Base-by-base conservation (phyloP, 2,329 filamentous ascomycete genomes). In the Fusarium subglutinans region DNA sequence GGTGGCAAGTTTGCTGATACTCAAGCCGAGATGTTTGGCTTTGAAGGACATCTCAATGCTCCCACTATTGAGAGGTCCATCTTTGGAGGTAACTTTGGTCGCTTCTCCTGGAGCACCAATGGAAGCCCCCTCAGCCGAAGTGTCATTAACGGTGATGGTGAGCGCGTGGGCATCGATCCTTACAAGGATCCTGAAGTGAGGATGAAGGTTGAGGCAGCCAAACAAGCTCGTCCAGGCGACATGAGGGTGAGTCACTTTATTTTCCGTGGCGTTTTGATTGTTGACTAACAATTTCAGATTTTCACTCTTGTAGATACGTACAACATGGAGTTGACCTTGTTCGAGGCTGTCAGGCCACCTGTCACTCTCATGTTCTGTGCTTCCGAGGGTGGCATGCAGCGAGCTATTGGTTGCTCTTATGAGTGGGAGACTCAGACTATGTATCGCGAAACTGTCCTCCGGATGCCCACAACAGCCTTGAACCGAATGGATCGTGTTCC, bases 231-330 rank as follows among this genome's bases (percentile, higher is more conserved):
- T 13, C 79, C 79, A 2, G 79, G 77, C 2, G 74, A 81, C 12
- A 76, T 74, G 73, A 76, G 79, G 59, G 79, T 79, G 65, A 73
- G 77, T 41, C 14, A 24, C 30, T 20, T 12, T 11, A 10, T 10
- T n/a, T 13, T 8, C 8, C 18, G 40, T 18, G 30, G 2, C n/a
- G 22, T 13, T 33, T 26, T 26, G 20, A n/a, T n/a, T 0, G 3
- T 24, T 48, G 15, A 35, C 73, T 74, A 35, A 76, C 50, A n/a
- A 15, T 28, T 8, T 5, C 51, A 79, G 74, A 73, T 82, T 35
- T 83, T 83, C 41, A 83, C 82, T 4, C 78, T 83, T 20, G 79
- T 83, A 1, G 82, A 83, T 41, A 82, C 81, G 3, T 80, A 79
- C 66, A 80, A 79, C 71, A 81, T 83, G 80, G 66, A 79, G 45